Base-by-base conservation (phyloP, 2,329 filamentous ascomycete genomes). In the Pseudocercospora cruenta region DNA sequence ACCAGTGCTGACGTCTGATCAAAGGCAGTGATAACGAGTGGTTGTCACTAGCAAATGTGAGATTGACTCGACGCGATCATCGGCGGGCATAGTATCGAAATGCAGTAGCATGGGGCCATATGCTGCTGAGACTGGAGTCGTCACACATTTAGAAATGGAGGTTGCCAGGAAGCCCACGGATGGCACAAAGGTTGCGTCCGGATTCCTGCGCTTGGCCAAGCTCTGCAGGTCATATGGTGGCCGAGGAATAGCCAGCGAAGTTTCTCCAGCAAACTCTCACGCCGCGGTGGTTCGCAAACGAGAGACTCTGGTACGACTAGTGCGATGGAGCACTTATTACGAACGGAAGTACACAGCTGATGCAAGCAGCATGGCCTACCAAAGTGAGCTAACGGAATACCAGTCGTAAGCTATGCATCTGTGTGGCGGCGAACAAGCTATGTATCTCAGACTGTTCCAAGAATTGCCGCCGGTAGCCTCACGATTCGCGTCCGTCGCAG, bases 41-140 rank as follows among this genome's bases (percentile, higher is more conserved):
- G 55, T 36, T 43, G 19, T 58, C 19, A 14, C 8, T 43, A 4
- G 19, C 28, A 21, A 58, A 22, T 14, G 55, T 58, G n/a, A 58
- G 55, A 58, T 58, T 58, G 55, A 58, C 55, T 58, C 55, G 55
- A 24, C n/a, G 31, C 28, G 55, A 58, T 58, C 55, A 43, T 36
- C 54, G 31, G 31, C 21, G 16, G 16, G 54, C 16, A 14, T 28
- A 57, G 53, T 31, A n/a, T n/a, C 19, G 14, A 24, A 21, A n/a
- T 33, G 54, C 54, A 39, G 8, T 58, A n/a, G 26, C 54, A 58
- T 58, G 54, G 24, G 54, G 54, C 54, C 54, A 58, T 39, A 14
- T 58, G 54, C 54, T 12, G 26, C n/a, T n/a, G 24, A 33, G 28
- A 31, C 24, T 16, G 12, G 53, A 57, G 53, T 24, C 53, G 54